A percentile compares a stretch with the other conserved stretches of the same genome.
These are phyloP conservation scores for Pinus taeda DNA, from an alignment of 75 land plant genomes.

Conservation along the genomic window DNA sequence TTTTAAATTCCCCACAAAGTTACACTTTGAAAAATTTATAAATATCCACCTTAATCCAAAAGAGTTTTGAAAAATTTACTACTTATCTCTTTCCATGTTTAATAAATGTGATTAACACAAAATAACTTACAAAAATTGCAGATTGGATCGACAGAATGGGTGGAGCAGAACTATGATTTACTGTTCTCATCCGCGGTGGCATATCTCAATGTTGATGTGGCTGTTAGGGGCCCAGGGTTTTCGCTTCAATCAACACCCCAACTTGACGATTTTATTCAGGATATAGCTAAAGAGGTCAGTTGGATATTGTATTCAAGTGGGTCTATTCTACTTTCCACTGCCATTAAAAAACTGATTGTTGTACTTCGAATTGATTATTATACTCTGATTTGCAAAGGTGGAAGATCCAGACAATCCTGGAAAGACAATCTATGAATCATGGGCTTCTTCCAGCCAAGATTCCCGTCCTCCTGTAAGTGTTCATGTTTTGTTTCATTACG, in stretches of 20 bases:
- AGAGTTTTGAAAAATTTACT: too few relatives aligned
- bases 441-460: conserved; percentile 40
- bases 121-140: conserved; percentile 1
- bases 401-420: conserved; percentile 57
- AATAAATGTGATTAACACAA: too few relatives aligned
- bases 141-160: conserved; percentile 70
- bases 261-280: conserved; percentile 62
- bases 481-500: background rate
- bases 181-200: conserved; percentile 48
- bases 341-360: too few relatives aligned
- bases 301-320: background rate
- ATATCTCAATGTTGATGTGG: conserved; percentile 73
- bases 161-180: conserved; percentile 46
- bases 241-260: conserved; percentile 71
- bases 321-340: too few relatives aligned
- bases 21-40: too few relatives aligned
- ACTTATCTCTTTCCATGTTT: too few relatives aligned
- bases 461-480: conserved; percentile 29
- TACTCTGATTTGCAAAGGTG: conserved; percentile 19
- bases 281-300: conserved; percentile 58
- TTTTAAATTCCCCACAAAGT: too few relatives aligned
- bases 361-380: too few relatives aligned
- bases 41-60: too few relatives aligned
- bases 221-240: conserved; percentile 74
- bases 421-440: conserved; percentile 59